A percentile compares a stretch with the other conserved stretches of the same genome.
Evolutionary conservation across 2,329 filamentous ascomycete species (phyloP).

Genomic region (Diaporthe velutina): DNA sequence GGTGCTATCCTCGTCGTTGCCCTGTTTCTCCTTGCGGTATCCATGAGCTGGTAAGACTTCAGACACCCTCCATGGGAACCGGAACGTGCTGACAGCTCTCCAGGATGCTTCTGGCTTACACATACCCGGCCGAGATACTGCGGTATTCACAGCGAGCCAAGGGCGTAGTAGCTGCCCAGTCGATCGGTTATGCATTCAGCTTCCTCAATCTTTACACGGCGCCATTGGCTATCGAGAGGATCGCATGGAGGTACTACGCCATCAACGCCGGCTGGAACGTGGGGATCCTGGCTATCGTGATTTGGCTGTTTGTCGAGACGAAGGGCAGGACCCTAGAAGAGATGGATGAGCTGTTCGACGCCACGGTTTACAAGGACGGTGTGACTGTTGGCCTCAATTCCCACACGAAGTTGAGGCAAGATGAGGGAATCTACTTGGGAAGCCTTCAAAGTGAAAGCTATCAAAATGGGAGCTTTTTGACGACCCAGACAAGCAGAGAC

Average conservation of each 20-base stretch:
- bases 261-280: constrained; percentile 7
- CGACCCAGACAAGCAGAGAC: not conserved
- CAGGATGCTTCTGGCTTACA: constrained; percentile 13
- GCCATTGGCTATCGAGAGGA: not conserved
- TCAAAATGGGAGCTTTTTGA: not conserved
- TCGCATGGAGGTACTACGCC: not conserved
- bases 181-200: constrained; percentile 3
- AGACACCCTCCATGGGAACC: not conserved
- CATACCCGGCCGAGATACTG: not conserved
- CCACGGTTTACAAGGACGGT: not conserved
- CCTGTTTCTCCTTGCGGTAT: not conserved
- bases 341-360: constrained; percentile 6
- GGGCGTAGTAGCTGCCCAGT: constrained; percentile 4
- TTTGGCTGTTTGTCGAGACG: constrained; percentile 1
- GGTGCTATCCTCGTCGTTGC: not conserved
- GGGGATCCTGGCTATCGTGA: not conserved
- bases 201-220: constrained; percentile 15
- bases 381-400: not conserved
- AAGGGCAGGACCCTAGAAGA: constrained; percentile 17
- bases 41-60: constrained; percentile 1
- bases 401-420: not conserved
- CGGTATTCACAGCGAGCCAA: constrained; percentile 1
- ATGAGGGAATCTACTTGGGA: not conserved
- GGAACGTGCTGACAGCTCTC: not conserved
- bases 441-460: not conserved